These are phyloP conservation scores for Cutaneotrichosporon sp. DNA, from an alignment of 1,284 basidiomycete species.

Conservation along the genomic window DNA sequence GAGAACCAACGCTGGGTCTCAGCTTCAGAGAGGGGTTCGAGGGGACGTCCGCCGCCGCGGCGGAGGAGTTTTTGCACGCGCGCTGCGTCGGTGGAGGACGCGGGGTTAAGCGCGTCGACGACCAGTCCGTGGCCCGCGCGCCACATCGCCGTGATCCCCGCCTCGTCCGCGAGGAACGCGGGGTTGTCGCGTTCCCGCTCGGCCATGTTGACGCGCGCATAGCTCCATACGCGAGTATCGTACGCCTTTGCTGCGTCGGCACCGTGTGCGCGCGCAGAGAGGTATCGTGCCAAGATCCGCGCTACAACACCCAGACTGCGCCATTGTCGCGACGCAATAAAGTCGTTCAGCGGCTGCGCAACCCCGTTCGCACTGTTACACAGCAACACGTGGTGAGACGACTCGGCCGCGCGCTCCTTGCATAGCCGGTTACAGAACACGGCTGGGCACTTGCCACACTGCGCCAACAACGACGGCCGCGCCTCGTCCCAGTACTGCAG, in stretches of 20 bases:
- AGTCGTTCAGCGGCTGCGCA: conserved; percentile 57
- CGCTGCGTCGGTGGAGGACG: neutral
- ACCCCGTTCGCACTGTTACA: conserved; percentile 70
- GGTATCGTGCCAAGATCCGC: conserved; percentile 59
- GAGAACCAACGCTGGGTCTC: conserved; percentile 61
- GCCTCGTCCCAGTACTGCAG: conserved; percentile 27
- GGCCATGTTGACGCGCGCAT: conserved; percentile 39
- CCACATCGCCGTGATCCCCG: conserved; percentile 56
- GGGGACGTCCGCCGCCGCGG: conserved; percentile 54
- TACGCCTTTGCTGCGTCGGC: conserved; percentile 19
- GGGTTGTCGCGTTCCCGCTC: conserved; percentile 36
- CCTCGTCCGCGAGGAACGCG: conserved; percentile 34
- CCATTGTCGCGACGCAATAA: conserved; percentile 59
- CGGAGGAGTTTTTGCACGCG: conserved; percentile 1
- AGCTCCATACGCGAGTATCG: conserved; percentile 35
- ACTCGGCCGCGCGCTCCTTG: conserved; percentile 52
- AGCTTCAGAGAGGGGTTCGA: conserved; percentile 51
- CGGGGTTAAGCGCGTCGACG: conserved; percentile 41
- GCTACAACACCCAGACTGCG: conserved; percentile 68
- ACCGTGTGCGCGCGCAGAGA: conserved; percentile 59
- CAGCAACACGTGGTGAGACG: conserved; percentile 62
- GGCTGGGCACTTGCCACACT: conserved; percentile 45
- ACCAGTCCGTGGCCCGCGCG: conserved; percentile 58
- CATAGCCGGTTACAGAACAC: conserved; percentile 77
- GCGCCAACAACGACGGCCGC: conserved; percentile 22